Evolutionary conservation across 2,329 filamentous ascomycete genomes (phyloP).

Genomic region (Pleurostoma richardsiae): DNA sequence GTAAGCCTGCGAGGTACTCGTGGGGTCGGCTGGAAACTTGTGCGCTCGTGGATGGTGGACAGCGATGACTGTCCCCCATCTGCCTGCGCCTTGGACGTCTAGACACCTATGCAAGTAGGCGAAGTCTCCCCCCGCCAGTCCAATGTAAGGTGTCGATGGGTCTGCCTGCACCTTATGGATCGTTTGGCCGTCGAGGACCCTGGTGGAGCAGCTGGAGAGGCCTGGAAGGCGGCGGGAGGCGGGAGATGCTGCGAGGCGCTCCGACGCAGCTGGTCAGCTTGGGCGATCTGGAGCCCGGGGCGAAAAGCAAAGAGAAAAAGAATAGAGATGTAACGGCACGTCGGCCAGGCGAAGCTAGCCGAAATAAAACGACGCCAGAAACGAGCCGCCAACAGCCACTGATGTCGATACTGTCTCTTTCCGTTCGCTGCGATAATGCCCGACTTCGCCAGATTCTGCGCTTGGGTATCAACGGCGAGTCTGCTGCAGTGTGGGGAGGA

Average conservation of each 20-base stretch:
- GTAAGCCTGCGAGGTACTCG: not conserved
- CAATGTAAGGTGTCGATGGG: not conserved
- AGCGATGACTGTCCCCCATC: not conserved
- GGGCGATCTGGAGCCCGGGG: not conserved
- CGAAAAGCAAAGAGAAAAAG: not conserved
- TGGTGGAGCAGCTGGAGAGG: not conserved
- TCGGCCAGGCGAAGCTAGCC: not conserved
- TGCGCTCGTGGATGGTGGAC: not conserved
- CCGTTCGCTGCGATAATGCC: not conserved
- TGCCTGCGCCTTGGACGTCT: too few relatives aligned
- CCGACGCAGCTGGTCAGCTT: too few relatives aligned
- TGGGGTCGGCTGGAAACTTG: not conserved
- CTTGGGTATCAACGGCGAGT: slow-evolving; percentile 1
- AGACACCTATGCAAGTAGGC: too few relatives aligned
- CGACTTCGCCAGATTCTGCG: not conserved
- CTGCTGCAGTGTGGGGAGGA: not conserved
- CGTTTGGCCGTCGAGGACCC: not conserved
- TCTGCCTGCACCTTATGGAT: not conserved
- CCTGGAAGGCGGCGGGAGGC: not conserved
- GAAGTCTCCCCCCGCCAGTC: too few relatives aligned
- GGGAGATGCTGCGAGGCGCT: not conserved
- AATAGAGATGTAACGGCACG: not conserved
- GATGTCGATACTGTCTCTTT: not conserved
- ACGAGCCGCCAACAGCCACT: not conserved
- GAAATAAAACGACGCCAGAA: not conserved